Conservation (phyloP, 192 early-diverging fungal species). For the Cladochytrium replicatum region DNA sequence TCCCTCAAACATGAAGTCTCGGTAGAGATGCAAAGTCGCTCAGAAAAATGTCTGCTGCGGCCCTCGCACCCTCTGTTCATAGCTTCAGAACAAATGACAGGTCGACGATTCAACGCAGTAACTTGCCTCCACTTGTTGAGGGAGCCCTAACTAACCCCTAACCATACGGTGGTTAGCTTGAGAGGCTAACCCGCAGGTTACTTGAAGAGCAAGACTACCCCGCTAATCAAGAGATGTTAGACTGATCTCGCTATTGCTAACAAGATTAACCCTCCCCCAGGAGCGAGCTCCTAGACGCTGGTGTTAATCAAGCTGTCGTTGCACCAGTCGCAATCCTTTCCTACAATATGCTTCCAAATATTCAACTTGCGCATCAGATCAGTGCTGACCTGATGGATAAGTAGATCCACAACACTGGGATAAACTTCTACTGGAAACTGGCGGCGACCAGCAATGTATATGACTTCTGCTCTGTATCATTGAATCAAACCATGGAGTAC, state of each 20-base stretch:
- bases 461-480: conserved; percentile 56
- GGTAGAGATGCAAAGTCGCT: conserved; percentile 54
- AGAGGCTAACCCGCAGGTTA: no score
- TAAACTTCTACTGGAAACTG: conserved; percentile 81
- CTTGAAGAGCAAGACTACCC: no score
- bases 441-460: conserved; percentile 84
- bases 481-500: background rate
- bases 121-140: conserved; percentile 63
- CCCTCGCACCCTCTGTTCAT: conserved; percentile 65
- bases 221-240: no score
- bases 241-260: no score
- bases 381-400: conserved; percentile 65
- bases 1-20: conserved; percentile 58
- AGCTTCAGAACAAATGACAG: background rate
- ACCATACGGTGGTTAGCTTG: no score
- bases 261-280: no score
- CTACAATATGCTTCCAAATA: conserved; percentile 69
- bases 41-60: conserved; percentile 74
- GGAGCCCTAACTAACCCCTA: no score
- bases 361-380: conserved; percentile 87
- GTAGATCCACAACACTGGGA: conserved; percentile 66
- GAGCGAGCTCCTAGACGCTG: no score
- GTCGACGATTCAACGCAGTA: background rate
- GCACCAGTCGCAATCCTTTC: conserved; percentile 83
- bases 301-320: conserved; percentile 81